Conservation (phyloP, 2,329 filamentous ascomycete genomes). For the Hymenoscyphus albidus region DNA sequence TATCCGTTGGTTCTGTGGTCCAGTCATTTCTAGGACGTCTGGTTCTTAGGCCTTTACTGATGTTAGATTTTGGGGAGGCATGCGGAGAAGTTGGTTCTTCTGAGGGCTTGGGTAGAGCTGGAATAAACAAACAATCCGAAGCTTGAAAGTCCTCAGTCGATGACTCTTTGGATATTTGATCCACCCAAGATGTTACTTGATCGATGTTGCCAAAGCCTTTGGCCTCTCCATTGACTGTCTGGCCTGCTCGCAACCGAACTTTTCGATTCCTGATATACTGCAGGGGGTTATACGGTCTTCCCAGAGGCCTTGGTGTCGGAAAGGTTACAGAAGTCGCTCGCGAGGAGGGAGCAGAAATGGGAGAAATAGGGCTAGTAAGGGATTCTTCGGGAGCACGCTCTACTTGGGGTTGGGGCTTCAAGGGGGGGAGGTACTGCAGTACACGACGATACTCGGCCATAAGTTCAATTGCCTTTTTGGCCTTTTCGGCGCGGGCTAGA, state of each 20-base stretch:
- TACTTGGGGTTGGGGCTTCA: conserved; percentile 47
- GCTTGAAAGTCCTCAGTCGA: conserved; percentile 23
- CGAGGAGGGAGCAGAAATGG: conserved; percentile 33
- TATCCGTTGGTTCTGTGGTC: conserved; percentile 76
- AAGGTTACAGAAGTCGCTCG: conserved; percentile 38
- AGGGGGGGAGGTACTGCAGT: conserved; percentile 71
- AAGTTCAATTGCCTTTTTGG: conserved; percentile 79
- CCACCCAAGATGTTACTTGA: conserved; percentile 72
- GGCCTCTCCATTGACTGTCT: conserved; percentile 66
- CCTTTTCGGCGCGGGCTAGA: conserved; percentile 75
- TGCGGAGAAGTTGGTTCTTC: conserved; percentile 29
- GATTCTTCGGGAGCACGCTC: conserved; percentile 42
- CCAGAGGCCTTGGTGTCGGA: conserved; percentile 39
- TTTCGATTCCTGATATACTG: conserved; percentile 91
- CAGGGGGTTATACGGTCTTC: conserved; percentile 81
- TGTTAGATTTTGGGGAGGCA: conserved; percentile 39
- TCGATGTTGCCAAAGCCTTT: conserved; percentile 74
- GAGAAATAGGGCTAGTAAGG: conserved; percentile 15
- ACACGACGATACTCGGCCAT: conserved; percentile 79
- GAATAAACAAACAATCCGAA: conserved; percentile 41
- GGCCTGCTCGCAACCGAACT: conserved; percentile 73
- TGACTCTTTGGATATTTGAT: conserved; percentile 48
- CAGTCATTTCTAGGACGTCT: conserved; percentile 78
- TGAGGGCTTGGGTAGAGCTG: conserved; percentile 37
- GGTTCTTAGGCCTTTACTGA: conserved; percentile 48